Conservation (phyloP, 2,329 filamentous ascomycete genomes). For the Aspergillus ochraceoroseus region DNA sequence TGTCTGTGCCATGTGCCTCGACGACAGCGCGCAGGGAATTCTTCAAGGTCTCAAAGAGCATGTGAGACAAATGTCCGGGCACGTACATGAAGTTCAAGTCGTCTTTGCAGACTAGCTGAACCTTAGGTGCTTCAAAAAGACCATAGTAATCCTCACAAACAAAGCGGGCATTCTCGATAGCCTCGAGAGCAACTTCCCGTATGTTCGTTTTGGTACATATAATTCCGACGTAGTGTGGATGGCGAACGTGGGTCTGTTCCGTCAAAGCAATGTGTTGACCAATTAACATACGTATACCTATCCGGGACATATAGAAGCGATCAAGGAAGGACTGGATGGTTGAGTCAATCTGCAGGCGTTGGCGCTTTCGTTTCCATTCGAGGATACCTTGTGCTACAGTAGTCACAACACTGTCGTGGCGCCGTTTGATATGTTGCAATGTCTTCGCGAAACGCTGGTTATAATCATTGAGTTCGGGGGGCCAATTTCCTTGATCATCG, state of each 20-base stretch:
- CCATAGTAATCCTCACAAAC: constrained; percentile 99
- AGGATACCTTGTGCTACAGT: constrained; percentile 97
- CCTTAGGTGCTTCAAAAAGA: constrained; percentile 90
- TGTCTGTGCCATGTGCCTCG: constrained; percentile 89
- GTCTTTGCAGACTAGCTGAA: constrained; percentile 92
- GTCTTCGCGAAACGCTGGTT: constrained; percentile 86
- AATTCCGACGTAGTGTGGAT: constrained; percentile 94
- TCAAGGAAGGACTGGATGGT: constrained; percentile 97
- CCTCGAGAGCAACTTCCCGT: constrained; percentile 87
- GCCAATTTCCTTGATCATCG: constrained; percentile 85
- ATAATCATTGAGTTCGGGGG: constrained; percentile 87
- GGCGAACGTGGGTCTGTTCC: constrained; percentile 81
- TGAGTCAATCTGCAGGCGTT: constrained; percentile 96
- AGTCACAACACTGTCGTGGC: constrained; percentile 95
- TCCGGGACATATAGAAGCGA: constrained; percentile 99
- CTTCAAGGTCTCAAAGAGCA: constrained; percentile 99
- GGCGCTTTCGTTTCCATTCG: constrained; percentile 93
- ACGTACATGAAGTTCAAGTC: constrained; percentile 99
- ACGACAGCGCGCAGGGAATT: constrained; percentile 96
- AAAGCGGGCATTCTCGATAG: constrained; percentile 97
- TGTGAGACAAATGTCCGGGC: constrained; percentile 95
- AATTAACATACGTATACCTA: constrained; percentile 98
- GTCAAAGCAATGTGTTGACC: constrained; percentile 97
- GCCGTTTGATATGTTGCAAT: constrained; percentile 86
- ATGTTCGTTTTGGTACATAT: constrained; percentile 99